A percentile compares a stretch with the other conserved stretches of the same genome.
Conservation (phyloP, 345 rosid genomes). For the Psidium guajava region DNA sequence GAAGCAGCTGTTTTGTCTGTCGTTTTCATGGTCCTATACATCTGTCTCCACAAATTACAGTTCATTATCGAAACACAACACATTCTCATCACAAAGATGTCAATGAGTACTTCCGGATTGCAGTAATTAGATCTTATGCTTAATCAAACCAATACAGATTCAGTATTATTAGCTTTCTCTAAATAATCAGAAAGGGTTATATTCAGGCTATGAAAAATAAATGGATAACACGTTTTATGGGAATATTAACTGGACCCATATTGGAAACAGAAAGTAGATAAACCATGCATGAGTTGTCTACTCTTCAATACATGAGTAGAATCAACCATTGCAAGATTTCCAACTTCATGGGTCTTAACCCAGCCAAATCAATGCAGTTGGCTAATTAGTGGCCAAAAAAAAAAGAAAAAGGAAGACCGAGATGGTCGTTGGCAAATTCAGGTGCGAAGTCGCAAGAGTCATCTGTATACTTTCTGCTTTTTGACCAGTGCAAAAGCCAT, state of each 20-base stretch:
- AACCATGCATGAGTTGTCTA: not conserved
- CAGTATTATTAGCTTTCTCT: not conserved
- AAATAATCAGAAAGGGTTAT: not conserved
- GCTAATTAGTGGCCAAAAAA: not conserved
- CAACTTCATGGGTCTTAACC: not conserved
- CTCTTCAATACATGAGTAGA: not conserved
- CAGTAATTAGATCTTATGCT: not conserved
- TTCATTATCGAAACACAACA: not conserved
- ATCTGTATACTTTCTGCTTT: not conserved
- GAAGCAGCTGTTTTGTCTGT: conserved; percentile 59
- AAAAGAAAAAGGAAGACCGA: not conserved
- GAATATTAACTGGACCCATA: not conserved
- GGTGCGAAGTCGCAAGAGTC: not conserved
- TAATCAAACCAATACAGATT: not conserved
- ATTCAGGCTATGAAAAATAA: not conserved
- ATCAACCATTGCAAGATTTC: not conserved
- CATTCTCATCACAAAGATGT: not conserved
- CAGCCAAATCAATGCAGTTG: not conserved
- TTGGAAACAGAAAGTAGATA: not conserved
- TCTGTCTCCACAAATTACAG: conserved; percentile 16
- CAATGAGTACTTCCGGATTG: not conserved
- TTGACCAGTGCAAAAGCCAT: not conserved
- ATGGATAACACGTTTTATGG: not conserved
- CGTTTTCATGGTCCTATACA: conserved; percentile 70
- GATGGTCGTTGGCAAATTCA: not conserved